Base-by-base conservation (phyloP, 225 moss, liverwort and hornwort genomes). In the Marchantia paleacea region DNA sequence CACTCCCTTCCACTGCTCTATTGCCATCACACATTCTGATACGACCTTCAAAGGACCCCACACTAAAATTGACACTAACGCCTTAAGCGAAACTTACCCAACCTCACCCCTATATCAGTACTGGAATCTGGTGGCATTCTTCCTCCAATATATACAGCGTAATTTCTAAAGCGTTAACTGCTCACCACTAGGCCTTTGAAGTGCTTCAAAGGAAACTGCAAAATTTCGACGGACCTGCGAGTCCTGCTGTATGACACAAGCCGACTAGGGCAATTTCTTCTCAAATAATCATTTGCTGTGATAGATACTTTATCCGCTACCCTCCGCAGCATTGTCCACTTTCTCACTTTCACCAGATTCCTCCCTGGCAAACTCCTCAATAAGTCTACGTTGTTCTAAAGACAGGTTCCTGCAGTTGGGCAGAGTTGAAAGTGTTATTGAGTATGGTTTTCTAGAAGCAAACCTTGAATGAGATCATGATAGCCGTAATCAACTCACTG, bases 241-340 rank as follows among this genome's bases (percentile, higher is more conserved):
- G 61, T 79, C 78, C 55, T 54, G 51, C 19, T 54, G 47, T 75
- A 50, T 55, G 39, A 20, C 55, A 80, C 69, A 80, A 58, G 39
- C 70, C 69, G 47, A 12, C 55, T 64, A 11, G 6, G 48, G 77
- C 62, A 48, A 63, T 63, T 65, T 65, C 80, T 71, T 61, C 18
- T n/a, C 22, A 9, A 0, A 48, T 52, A 26, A 74, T 12, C 25
- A 74, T 0, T 30, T 65, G 50, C 13, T 77, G 3, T 25, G 12
- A 65, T 29, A 8, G 5, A 31, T 30, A 63, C 48, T 16, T 80
- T 74, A 87, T 80, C 84, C 87, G 68, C 80, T 87, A n/a, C 87
- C 84, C 80, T 82, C 84, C 15, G 82, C 84, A 67, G 84, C 87
- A 75, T 69, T 84, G 28, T 87, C 87, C 51, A 82, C 84, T 74